Evolutionary conservation across 2,329 filamentous ascomycete genomes (phyloP).

Genomic region (Aspergillus sp.): DNA sequence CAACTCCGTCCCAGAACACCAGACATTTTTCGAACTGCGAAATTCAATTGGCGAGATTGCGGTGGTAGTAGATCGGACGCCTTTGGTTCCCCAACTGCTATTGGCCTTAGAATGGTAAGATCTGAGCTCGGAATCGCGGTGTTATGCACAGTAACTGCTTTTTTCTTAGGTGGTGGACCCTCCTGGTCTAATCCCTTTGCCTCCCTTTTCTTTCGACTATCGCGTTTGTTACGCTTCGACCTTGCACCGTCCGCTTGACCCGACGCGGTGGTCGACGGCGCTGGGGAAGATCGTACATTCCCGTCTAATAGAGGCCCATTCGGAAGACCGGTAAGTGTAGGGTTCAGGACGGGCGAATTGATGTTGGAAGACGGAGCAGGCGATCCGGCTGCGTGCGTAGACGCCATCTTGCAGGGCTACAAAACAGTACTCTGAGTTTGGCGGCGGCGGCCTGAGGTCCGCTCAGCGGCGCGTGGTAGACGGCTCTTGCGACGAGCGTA

Average conservation of each 20-base stretch:
- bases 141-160: constrained; percentile 33
- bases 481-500: neutral
- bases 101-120: constrained; percentile 45
- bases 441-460: neutral
- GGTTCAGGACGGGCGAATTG: constrained; percentile 40
- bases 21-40: constrained; percentile 41
- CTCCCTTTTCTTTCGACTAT: constrained; percentile 50
- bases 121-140: constrained; percentile 43
- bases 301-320: constrained; percentile 34
- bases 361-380: constrained; percentile 43
- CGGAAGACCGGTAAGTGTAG: constrained; percentile 33
- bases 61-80: constrained; percentile 43
- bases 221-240: constrained; percentile 48
- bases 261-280: constrained; percentile 34
- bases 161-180: constrained; percentile 42
- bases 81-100: constrained; percentile 46
- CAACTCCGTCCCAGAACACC: constrained; percentile 40
- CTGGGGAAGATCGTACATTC: constrained; percentile 40
- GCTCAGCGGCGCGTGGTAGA: neutral
- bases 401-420: constrained; percentile 32
- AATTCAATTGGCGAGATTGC: constrained; percentile 46
- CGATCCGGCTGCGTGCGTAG: constrained; percentile 37
- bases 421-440: neutral
- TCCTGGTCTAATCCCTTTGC: constrained; percentile 47
- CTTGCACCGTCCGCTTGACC: constrained; percentile 35